Evolutionary conservation across 176 grass and related monocot species (phyloP).

Genomic region (Carex parvula): DNA sequence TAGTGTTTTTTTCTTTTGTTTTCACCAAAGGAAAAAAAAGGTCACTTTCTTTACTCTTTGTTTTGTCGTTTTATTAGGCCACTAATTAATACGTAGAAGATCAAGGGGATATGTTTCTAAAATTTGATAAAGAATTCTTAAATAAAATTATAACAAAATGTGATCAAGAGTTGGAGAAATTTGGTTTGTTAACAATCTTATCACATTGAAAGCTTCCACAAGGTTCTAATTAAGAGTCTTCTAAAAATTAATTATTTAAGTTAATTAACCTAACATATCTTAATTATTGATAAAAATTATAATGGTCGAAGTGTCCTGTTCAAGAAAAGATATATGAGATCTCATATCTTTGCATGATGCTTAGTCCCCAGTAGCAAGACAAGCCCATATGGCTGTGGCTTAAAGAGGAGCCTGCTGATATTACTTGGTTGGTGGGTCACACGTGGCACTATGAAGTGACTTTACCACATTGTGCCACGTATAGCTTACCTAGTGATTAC

Average conservation of each 20-base stretch:
- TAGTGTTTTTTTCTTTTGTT: background rate
- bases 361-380: background rate
- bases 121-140: background rate
- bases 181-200: background rate
- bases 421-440: background rate
- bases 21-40: background rate
- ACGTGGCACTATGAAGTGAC: background rate
- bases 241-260: background rate
- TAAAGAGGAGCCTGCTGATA: background rate
- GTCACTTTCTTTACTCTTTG: background rate
- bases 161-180: background rate
- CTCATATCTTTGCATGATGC: background rate
- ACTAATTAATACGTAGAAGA: background rate
- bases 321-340: background rate
- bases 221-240: background rate
- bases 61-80: constrained; percentile 1
- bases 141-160: background rate
- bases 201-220: background rate
- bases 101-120: background rate
- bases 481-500: background rate
- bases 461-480: background rate
- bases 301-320: background rate
- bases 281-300: background rate
- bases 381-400: background rate
- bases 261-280: background rate